Base-by-base conservation (phyloP, 306 rosid species). In the Hippophae gyantsensis region DNA sequence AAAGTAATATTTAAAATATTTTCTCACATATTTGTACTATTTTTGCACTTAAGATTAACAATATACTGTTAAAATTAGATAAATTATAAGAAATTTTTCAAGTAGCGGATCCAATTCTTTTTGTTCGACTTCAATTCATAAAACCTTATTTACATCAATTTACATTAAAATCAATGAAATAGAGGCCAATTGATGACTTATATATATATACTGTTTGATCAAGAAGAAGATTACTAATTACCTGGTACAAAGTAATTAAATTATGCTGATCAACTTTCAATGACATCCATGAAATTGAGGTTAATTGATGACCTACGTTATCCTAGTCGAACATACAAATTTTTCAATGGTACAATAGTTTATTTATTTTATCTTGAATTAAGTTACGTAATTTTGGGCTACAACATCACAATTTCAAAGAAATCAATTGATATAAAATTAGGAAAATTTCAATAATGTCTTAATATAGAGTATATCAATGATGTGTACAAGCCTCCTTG, bases 181-280 rank as follows among this genome's bases (percentile, higher is more conserved):
- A n/a, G n/a, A n/a, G n/a, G n/a, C n/a, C n/a, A n/a, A n/a, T n/a
- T n/a, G n/a, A n/a, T n/a, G n/a, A n/a, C n/a, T n/a, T n/a, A n/a
- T n/a, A n/a, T n/a, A n/a, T n/a, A n/a, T n/a, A n/a, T n/a, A n/a
- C 3, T 27, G 32, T 3, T 27, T 27, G 32, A 27, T 27, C 32
- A 75, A 75, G 76, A 14, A 76, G 80, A 61, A 66, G 69, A 62
- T 62, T 75, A 38, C 80, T 76, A 0, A 32, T 70, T 40, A 75
- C 80, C 52, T 75, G 76, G 80, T 42, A 65, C 10, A 45, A 52
- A 66, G 45, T n/a, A n/a, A n/a, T n/a, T 53, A 3, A 48, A 54
- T 18, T 75, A 70, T 7, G 76, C 66, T 2, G 43, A 65, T 18
- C 13, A 9, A 62, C 59, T 75, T 7, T 69, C 80, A 0, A 46